These are phyloP conservation scores for Protomyces inouyei DNA, from an alignment of 1,139 yeast species.

Conservation along the genomic window DNA sequence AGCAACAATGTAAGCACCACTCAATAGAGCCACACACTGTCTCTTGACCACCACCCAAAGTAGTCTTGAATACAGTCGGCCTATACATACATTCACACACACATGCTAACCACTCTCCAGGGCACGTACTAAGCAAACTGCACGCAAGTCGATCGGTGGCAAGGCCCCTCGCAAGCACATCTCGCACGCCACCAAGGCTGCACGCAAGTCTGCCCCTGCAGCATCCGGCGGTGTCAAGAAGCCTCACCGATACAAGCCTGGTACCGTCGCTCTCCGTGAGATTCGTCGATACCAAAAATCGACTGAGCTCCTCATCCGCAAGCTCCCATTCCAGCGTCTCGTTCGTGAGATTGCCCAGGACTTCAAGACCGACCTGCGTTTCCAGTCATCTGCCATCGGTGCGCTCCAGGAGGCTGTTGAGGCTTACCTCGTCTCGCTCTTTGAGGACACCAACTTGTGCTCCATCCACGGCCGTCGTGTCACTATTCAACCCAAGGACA, in stretches of 20 bases:
- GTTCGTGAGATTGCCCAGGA: constrained; percentile 98
- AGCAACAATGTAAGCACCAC: not conserved
- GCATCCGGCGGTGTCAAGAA: constrained; percentile 95
- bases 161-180: constrained; percentile 97
- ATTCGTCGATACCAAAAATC: constrained; percentile 99
- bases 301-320: constrained; percentile 93
- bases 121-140: constrained; percentile 99
- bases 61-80: not conserved
- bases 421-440: constrained; percentile 86
- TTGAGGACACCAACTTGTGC: constrained; percentile 93
- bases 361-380: constrained; percentile 95
- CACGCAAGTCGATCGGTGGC: constrained; percentile 99
- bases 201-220: constrained; percentile 90
- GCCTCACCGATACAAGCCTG: constrained; percentile 99
- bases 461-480: constrained; percentile 99
- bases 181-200: constrained; percentile 89
- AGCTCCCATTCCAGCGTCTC: constrained; percentile 97
- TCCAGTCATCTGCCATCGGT: constrained; percentile 98
- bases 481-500: constrained; percentile 98
- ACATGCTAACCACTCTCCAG: constrained; percentile 2
- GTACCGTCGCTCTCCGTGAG: constrained; percentile 99
- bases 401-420: constrained; percentile 98
- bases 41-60: not conserved
- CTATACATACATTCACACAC: too few species aligned
- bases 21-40: not conserved